Evolutionary conservation across 805 yeast genomes (phyloP), one percentile per base, ranked within the genome.

Genomic region (Maudiozyma bulderi): DNA sequence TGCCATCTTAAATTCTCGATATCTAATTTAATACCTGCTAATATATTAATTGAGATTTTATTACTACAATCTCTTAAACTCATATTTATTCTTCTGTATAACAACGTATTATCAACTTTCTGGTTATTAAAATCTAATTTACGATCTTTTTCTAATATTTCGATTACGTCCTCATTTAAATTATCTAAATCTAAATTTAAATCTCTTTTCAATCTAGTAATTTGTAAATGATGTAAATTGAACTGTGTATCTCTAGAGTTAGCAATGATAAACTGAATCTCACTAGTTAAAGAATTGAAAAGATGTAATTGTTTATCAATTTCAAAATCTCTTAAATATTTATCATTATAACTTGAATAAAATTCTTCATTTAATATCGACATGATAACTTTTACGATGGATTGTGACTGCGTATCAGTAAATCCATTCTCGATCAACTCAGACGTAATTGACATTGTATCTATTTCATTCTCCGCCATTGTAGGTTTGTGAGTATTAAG

Each of bases 1-100:
- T 87, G 88, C 99, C 99, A 91, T 57, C 98, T 74, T 52, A 91
- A 73, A 50, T 82, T 80, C 67, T 91, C 99, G 50, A 88, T 86
- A 49, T 88, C 93, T 0, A 93, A 82, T 60, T 87, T 80, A 62
- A 89, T 77, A 7, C 86, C 93, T 34, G 93, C 81, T 52, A 82
- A 80, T 56, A 93, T 74, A 55, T 85, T 85, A 5, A 93, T 85
- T 28, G 86, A 79, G 51, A 91, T 90, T 56, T 87, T 82, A 67
- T 88, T 89, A 56, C 85, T 82, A 43, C 91, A 75, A 59, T 86
- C 95, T 60, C 87, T 95, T 47, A 89, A 80, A 53, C 77, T 76
- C 53, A 86, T 69, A 60, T 82, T 81, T 40, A 86, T 74, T 42
- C 74, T 71, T 58, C 83, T 83, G 48, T 85, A 86, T 52, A 81